These are phyloP conservation scores for Aspergillus aculeatinus DNA, from an alignment of 2,329 filamentous ascomycete species.

Conservation along the genomic window DNA sequence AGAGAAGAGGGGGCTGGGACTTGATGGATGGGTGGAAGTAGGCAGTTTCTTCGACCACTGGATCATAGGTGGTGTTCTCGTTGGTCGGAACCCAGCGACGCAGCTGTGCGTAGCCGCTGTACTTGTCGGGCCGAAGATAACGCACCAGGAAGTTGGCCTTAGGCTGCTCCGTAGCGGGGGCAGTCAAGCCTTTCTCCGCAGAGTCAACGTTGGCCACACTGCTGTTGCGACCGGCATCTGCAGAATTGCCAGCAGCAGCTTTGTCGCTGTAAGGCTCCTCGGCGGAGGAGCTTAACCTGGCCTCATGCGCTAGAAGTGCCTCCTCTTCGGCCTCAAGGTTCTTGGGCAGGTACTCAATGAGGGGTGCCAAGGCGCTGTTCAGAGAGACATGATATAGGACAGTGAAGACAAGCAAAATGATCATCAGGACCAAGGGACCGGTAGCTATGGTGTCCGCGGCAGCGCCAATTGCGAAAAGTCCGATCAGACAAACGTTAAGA, in stretches of 20 bases:
- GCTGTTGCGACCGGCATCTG: conserved; percentile 18
- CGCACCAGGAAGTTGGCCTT: conserved; percentile 39
- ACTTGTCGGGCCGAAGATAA: conserved; percentile 76
- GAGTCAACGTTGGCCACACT: conserved; percentile 32
- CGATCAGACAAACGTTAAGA: conserved; percentile 77
- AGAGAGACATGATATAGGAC: conserved; percentile 71
- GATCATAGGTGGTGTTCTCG: conserved; percentile 59
- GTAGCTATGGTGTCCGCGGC: conserved; percentile 62
- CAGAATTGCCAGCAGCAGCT: conserved; percentile 12
- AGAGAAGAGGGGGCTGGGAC: conserved; percentile 66
- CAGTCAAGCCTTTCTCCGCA: conserved; percentile 38
- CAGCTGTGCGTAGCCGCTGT: conserved; percentile 69
- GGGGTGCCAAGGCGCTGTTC: conserved; percentile 69
- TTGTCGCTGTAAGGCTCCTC: conserved; percentile 25
- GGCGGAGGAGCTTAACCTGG: conserved; percentile 16
- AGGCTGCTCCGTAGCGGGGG: conserved; percentile 27
- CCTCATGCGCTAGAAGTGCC: conserved; percentile 42
- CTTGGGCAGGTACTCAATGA: conserved; percentile 76
- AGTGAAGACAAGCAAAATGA: conserved; percentile 73
- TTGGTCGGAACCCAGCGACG: conserved; percentile 66
- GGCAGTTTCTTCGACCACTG: conserved; percentile 63
- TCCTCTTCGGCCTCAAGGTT: conserved; percentile 63
- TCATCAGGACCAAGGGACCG: conserved; percentile 72
- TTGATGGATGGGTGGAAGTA: conserved; percentile 72
- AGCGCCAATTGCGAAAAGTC: conserved; percentile 71